Evolutionary conservation across 2,329 filamentous ascomycete species (phyloP), one percentile per base, ranked within the genome.

Genomic region (Oidium heveae): DNA sequence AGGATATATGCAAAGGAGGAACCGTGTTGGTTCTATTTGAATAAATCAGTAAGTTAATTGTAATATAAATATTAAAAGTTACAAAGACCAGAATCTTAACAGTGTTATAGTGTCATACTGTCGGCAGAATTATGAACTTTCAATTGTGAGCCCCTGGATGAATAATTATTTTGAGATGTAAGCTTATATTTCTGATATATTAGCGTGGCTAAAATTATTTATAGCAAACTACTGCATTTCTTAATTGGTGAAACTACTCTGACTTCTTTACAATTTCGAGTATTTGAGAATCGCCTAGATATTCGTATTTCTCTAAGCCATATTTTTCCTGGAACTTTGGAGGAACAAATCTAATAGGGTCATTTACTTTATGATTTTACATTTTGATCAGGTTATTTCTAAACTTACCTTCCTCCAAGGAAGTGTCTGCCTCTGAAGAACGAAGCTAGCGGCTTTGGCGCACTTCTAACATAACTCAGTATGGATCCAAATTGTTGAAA

Each of bases 401-500:
- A 9, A n/a, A 58, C 58, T 54, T 69, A 83, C 75, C 86, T 73
- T 55, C 91, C 91, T 8, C 91, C 91, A 55, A 98, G 68, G 64
- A 96, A 98, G 71, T 98, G 91, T 50, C 85, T 77, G 0, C 89
- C 91, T 58, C 72, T 78, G 67, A 94, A 98, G 66, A 79, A 78
- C 66, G 81, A 83, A 7, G 86, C 83, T 57, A 94, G 71, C 7
- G 89, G 89, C 69, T 98, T 98, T 2, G 91, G 87, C 10, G 91
- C 91, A 51, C 89, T 94, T 12, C 47, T 51, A 22, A 51, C 18
- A n/a, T n/a, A 18, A 28, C n/a, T 22, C 47, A 16, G 6, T 20
- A 32, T 32, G 1, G 28, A 32, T 8, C 1, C 7, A 32, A 32
- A 32, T 8, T 32, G 28, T 8, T 8, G 28, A 32, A 16, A 28